Base-by-base conservation (phyloP, 2,329 filamentous ascomycete genomes). In the Neocucurbitaria cava region DNA sequence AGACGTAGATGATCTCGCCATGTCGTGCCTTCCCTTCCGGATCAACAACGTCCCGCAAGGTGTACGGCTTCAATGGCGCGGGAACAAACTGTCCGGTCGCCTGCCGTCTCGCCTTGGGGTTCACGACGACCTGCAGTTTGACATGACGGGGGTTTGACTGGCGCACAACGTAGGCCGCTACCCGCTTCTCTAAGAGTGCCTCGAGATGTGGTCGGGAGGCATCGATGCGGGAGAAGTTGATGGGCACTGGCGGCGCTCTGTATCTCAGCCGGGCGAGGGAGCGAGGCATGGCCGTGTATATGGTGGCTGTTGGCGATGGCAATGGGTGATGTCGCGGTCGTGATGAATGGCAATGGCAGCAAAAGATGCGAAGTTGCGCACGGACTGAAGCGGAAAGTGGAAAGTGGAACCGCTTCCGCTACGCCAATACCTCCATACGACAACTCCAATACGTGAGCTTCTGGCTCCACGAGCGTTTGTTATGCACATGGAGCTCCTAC, bases 1-100 rank as follows among this genome's bases (percentile, higher is more conserved):
- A 89, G 67, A 83, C 81, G 72, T 85, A 88, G 66, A 89, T 86
- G 72, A 86, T 81, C 65, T 82, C 79, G 54, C 85, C 85, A 61
- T 84, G 81, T 39, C 65, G 58, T 3, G 64, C 62, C 38, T 54
- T 59, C 39, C 52, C 56, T 3, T 63, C 43, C 1, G 70, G 63
- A 52, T 70, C 68, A 4, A 68, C 59, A 49, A 81, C 62, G 49
- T 78, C 76, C 49, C 78, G 76, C 56, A 82, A 69, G 26, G 81
- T 70, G 49, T 58, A 64, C 13, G 68, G 66, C 58, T 66, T 70
- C 46, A 47, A 50, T 15, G 64, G 55, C 9, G 61, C 41, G 5
- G 57, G 53, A 1, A 54, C 40, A 18, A 57, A 38, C 52, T 62
- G 46, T 8, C 58, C 62, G 1, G 65, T 64, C 3, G 65, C 26